These are phyloP conservation scores for Botrytis tulipae DNA, from an alignment of 2,329 filamentous ascomycete genomes.

Conservation along the genomic window DNA sequence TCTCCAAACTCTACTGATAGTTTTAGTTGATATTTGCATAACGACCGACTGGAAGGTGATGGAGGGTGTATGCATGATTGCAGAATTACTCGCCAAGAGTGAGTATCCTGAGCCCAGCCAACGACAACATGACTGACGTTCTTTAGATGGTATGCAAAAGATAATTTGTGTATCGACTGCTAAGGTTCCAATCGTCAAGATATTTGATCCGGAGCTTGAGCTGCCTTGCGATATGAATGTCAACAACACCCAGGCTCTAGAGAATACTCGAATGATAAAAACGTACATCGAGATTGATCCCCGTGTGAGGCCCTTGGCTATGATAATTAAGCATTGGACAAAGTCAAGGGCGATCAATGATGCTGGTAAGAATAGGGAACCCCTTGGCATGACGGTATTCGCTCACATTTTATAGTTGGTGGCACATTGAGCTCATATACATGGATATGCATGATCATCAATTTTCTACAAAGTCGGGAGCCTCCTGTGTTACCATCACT, in stretches of 20 bases:
- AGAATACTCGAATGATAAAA: conserved; percentile 97
- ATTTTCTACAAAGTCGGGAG: conserved; percentile 84
- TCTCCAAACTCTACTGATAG: conserved; percentile 20
- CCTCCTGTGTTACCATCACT: conserved; percentile 83
- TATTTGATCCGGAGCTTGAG: conserved; percentile 91
- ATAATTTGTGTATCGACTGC: conserved; percentile 93
- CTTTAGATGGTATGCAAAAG: conserved; percentile 87
- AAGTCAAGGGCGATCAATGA: conserved; percentile 91
- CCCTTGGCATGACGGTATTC: conserved; percentile 9
- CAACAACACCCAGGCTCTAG: conserved; percentile 91
- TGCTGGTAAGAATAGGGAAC: conserved; percentile 70
- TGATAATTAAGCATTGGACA: conserved; percentile 98
- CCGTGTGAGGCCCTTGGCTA: conserved; percentile 84
- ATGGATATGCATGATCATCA: conserved; percentile 98
- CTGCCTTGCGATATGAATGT: conserved; percentile 98
- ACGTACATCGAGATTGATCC: conserved; percentile 94
- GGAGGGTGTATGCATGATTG: conserved; percentile 87
- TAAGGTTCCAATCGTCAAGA: conserved; percentile 97
- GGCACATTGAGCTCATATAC: conserved; percentile 97
- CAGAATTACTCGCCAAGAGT: conserved; percentile 82
- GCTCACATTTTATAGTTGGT: conserved; percentile 59
- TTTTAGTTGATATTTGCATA: conserved; percentile 91
- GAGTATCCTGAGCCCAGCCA: conserved; percentile 43
- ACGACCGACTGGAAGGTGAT: conserved; percentile 85
- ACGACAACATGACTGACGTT: conserved; percentile 39